phyloP scores from a whole-genome alignment of 306 rosid species.

The Albizia julibrissin region DNA sequence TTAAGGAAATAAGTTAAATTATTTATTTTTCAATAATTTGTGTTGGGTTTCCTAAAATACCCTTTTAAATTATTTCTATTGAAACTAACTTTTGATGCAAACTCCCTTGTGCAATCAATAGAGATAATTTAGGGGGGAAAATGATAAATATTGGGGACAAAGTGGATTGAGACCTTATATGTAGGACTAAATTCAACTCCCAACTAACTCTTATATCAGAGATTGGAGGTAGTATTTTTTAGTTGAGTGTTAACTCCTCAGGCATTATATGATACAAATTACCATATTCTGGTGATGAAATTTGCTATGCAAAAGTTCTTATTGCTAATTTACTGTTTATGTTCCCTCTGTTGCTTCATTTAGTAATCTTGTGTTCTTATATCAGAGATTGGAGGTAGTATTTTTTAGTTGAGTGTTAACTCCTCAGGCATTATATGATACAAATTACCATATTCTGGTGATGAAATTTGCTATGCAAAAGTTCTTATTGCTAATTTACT shows the following conservation, averaged over 20 bases:
- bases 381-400: too few species aligned
- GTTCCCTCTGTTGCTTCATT: constrained; percentile 12
- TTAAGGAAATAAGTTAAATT: too few species aligned
- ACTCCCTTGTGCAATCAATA: too few species aligned
- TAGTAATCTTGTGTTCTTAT: constrained; percentile 20
- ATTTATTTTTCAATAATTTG: too few species aligned
- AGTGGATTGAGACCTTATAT: too few species aligned
- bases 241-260: background rate
- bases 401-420: background rate
- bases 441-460: background rate
- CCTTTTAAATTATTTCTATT: too few species aligned
- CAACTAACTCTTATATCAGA: too few species aligned
- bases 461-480: constrained; percentile 16
- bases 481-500: constrained; percentile 26
- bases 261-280: background rate
- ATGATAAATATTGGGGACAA: too few species aligned
- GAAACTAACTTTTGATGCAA: too few species aligned
- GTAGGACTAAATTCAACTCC: too few species aligned
- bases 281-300: background rate
- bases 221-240: background rate
- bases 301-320: constrained; percentile 23
- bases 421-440: background rate
- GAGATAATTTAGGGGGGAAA: too few species aligned
- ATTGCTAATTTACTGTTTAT: constrained; percentile 23
- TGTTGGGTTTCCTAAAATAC: too few species aligned